Percentiles rank a stretch among this genome's conserved stretches.
These are phyloP conservation scores for Lactarius vividus DNA, from an alignment of 768 basidiomycete species.

Conservation along the genomic window DNA sequence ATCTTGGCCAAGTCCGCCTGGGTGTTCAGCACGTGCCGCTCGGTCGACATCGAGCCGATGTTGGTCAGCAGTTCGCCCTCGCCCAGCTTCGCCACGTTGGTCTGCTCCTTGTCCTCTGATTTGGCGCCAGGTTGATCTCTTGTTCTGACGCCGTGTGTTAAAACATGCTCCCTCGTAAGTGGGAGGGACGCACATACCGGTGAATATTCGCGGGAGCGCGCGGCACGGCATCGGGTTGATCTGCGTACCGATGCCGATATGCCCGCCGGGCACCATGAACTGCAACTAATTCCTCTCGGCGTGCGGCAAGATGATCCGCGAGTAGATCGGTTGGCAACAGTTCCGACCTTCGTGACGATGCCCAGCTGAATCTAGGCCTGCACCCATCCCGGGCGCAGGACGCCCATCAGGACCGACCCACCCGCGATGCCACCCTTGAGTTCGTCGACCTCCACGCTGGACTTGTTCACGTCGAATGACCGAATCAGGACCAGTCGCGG, in stretches of 20 bases:
- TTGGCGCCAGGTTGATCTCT: conserved; percentile 95
- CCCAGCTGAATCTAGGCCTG: too few relatives aligned
- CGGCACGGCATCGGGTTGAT: conserved; percentile 96
- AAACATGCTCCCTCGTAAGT: neutral
- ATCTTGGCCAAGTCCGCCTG: conserved; percentile 95
- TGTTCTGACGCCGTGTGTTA: conserved; percentile 53
- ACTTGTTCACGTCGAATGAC: conserved; percentile 99
- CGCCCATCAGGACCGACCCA: conserved; percentile 91
- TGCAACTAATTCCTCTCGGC: conserved; percentile 93
- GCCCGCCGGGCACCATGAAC: conserved; percentile 94
- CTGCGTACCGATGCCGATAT: conserved; percentile 96
- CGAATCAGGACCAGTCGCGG: conserved; percentile 97
- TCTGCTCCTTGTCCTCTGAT: conserved; percentile 98
- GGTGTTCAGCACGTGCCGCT: conserved; percentile 89
- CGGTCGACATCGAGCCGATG: conserved; percentile 96
- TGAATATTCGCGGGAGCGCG: conserved; percentile 84
- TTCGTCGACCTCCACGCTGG: conserved; percentile 94
- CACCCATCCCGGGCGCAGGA: conserved; percentile 78
- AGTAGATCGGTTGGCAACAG: conserved; percentile 91
- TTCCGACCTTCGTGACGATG: conserved; percentile 84
- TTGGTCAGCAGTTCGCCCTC: conserved; percentile 95
- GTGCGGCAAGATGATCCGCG: conserved; percentile 82
- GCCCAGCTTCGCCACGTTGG: conserved; percentile 87
- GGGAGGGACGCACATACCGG: conserved; percentile 46
- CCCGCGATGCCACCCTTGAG: conserved; percentile 98